phyloP scores from a whole-genome alignment of 2,329 filamentous ascomycete genomes.

The Neofusicoccum laricinum region DNA sequence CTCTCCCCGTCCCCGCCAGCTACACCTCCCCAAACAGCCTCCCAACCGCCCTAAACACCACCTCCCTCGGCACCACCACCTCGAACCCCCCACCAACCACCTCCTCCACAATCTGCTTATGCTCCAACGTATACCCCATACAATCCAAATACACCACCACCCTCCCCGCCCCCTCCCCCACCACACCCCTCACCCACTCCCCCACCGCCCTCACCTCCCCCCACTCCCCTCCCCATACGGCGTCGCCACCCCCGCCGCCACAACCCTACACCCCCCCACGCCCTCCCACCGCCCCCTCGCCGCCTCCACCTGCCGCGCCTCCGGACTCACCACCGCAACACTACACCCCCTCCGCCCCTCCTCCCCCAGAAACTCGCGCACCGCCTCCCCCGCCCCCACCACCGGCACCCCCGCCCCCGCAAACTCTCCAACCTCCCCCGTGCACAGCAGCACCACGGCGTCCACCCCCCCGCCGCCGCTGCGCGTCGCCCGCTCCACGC shows the following conservation, averaged over 20 bases:
- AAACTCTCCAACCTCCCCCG: not conserved
- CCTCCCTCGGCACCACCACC: slow-evolving; percentile 1
- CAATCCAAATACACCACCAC: slow-evolving; percentile 3
- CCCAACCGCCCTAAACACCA: not conserved
- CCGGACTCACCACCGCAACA: not conserved
- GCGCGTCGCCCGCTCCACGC: not conserved
- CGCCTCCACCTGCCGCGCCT: not conserved
- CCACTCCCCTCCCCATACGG: not conserved
- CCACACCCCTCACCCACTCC: not conserved
- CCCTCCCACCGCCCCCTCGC: not conserved
- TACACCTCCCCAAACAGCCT: not conserved
- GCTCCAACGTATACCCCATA: slow-evolving; percentile 2
- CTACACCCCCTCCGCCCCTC: not conserved
- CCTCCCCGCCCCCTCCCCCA: not conserved
- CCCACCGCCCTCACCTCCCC: not conserved
- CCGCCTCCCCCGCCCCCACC: not conserved
- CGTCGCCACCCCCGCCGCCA: not conserved
- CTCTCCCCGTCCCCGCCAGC: not conserved
- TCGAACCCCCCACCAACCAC: not conserved
- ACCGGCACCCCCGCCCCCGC: not conserved
- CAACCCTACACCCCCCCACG: not conserved
- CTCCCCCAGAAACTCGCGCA: not conserved
- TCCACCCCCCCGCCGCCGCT: not conserved
- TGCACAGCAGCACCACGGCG: not conserved
- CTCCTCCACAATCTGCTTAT: not conserved